Conservation (phyloP, 1,284 basidiomycete genomes). For the Pascua guehoae region DNA sequence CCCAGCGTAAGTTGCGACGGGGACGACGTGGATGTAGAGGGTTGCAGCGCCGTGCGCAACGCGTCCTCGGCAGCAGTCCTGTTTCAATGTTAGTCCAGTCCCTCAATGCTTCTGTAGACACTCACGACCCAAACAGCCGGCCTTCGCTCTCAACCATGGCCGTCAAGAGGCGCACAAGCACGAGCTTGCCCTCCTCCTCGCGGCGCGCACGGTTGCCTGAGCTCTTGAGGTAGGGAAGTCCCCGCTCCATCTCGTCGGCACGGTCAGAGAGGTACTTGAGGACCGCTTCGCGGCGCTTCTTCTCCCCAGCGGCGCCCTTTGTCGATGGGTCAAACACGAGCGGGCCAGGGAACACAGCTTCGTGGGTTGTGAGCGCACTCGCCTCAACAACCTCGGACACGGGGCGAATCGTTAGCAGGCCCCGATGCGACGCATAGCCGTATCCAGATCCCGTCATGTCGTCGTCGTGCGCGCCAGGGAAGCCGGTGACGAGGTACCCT, state of each 20-base stretch:
- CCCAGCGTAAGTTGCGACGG: constrained; percentile 22
- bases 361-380: constrained; percentile 59
- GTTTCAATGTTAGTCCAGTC: background rate
- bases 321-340: constrained; percentile 70
- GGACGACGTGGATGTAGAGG: constrained; percentile 36
- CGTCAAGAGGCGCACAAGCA: constrained; percentile 69
- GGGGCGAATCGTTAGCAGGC: constrained; percentile 63
- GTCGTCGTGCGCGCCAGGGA: constrained; percentile 71
- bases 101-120: background rate
- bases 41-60: constrained; percentile 62
- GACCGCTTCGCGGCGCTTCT: constrained; percentile 78
- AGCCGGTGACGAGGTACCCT: constrained; percentile 78
- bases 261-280: constrained; percentile 71
- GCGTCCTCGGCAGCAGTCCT: constrained; percentile 69
- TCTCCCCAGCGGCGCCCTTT: constrained; percentile 59
- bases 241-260: constrained; percentile 69
- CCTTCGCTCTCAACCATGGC: constrained; percentile 84
- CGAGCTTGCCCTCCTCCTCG: constrained; percentile 69
- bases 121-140: constrained; percentile 72
- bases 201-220: constrained; percentile 53
- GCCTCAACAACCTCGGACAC: constrained; percentile 67
- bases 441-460: constrained; percentile 58
- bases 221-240: constrained; percentile 65
- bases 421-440: constrained; percentile 58
- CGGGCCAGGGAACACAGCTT: constrained; percentile 73